Base-by-base conservation (phyloP, 768 basidiomycete genomes). In the Tricholoma sp. region DNA sequence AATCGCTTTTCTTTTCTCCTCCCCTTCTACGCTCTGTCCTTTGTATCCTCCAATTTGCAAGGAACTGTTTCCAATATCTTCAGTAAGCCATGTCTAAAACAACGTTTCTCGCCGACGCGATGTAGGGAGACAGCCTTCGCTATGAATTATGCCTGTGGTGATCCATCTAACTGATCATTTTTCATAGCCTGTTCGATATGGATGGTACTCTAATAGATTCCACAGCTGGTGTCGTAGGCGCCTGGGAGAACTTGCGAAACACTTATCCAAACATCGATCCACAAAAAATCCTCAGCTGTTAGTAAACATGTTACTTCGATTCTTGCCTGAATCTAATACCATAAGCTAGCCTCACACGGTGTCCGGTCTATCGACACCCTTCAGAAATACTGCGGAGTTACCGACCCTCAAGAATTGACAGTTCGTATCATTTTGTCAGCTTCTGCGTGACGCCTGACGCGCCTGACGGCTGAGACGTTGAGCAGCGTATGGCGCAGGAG, bases 321-420 rank as follows among this genome's bases (percentile, higher is more conserved):
- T 7, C 3, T 47, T 7, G 3, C 13, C 5, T 6, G 15, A 15
- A 29, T 47, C 5, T 63, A 58, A 34, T 54, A 56, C 50, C n/a
- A 17, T 36, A 34, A 53, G 18, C 49, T 67, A 89, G 88, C 81
- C 52, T 78, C 89, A 17, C 93, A 95, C 68, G 93, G 93, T 33
- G 82, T 94, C 41, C 82, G 94, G 56, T 91, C 91, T 0, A 78
- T 84, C 6, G 94, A 95, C 63, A 93, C 91, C 69, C 77, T 95
- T 55, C 78, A 72, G 63, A 84, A 73, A 47, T 81, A 85, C 71
- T 93, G 91, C 65, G 80, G 82, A 2, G 76, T 94, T 57, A 74
- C 78, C 15, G 85, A 88, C 64, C 79, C 81, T 7, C 77, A 79
- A 18, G 76, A 85, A 61, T 81, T 93, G 6, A 79, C 88, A 76